These are phyloP conservation scores for Quercus gilva DNA, from an alignment of 306 rosid species.

Conservation along the genomic window DNA sequence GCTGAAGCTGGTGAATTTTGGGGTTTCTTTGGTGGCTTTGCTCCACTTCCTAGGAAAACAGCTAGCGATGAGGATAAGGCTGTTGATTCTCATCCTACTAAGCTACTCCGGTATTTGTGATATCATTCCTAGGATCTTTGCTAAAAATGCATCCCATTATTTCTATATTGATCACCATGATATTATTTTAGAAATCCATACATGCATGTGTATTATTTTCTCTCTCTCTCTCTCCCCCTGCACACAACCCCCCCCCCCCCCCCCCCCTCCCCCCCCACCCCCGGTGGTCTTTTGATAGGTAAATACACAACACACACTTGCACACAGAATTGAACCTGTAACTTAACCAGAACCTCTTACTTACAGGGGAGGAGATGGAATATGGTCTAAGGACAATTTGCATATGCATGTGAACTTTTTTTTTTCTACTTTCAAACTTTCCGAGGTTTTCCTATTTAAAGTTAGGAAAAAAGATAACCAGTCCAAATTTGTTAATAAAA, in stretches of 20 bases:
- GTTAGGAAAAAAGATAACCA: not conserved
- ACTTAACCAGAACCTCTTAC: not conserved
- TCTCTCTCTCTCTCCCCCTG: not conserved
- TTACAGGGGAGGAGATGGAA: not conserved
- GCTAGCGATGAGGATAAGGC: slow-evolving; percentile 54
- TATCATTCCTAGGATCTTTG: slow-evolving; percentile 1
- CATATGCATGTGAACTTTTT: not conserved
- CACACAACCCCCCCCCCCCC: no score
- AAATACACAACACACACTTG: not conserved
- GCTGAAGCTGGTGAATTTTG: slow-evolving; percentile 94
- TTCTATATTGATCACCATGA: not conserved
- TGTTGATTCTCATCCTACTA: slow-evolving; percentile 61
- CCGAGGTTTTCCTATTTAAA: not conserved
- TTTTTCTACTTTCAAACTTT: slow-evolving; percentile 2
- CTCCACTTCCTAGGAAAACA: slow-evolving; percentile 93
- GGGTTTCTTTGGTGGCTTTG: slow-evolving; percentile 96
- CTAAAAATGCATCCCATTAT: slow-evolving; percentile 1
- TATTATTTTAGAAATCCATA: slow-evolving; percentile 13
- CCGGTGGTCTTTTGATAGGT: not conserved
- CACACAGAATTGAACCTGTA: not conserved
- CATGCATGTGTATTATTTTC: not conserved
- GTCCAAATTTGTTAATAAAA: not conserved
- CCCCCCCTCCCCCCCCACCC: no score
- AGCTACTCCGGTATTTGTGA: slow-evolving; percentile 57
- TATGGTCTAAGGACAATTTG: not conserved